These are phyloP conservation scores for Epichloe glyceriae DNA, from an alignment of 2,329 filamentous ascomycete species.

Conservation along the genomic window DNA sequence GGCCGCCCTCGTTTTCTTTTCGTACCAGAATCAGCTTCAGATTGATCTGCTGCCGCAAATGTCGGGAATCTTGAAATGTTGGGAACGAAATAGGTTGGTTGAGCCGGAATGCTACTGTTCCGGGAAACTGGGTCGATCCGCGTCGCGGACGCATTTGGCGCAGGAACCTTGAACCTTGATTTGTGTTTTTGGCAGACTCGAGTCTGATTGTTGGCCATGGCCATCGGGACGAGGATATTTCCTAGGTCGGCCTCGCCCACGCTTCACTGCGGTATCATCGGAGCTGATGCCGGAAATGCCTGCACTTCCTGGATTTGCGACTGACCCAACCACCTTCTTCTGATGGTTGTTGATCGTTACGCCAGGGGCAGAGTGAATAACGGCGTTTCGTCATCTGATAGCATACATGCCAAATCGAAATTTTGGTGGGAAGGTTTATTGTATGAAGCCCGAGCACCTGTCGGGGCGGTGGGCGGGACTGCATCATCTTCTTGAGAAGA, in stretches of 20 bases:
- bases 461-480: not conserved
- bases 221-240: not conserved
- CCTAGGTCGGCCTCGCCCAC: conserved; percentile 1
- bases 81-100: not conserved
- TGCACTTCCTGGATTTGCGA: not conserved
- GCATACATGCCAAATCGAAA: conserved; percentile 10
- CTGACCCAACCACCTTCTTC: not conserved
- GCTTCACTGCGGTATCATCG: not conserved
- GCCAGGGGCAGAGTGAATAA: conserved; percentile 9
- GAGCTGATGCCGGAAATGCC: not conserved
- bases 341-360: not conserved
- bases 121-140: not conserved
- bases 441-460: not conserved
- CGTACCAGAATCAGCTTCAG: not conserved
- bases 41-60: not conserved
- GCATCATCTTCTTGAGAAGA: conserved; percentile 4
- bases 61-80: not conserved
- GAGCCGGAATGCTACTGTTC: not conserved
- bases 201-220: not conserved
- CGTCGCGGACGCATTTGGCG: not conserved
- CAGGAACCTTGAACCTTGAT: not conserved
- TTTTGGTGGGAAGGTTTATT: not conserved
- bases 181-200: not conserved
- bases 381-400: conserved; percentile 25
- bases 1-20: conserved; percentile 6